Base-by-base conservation (phyloP, 1,284 basidiomycete genomes). In the Phylloboletellus chloephorus region DNA sequence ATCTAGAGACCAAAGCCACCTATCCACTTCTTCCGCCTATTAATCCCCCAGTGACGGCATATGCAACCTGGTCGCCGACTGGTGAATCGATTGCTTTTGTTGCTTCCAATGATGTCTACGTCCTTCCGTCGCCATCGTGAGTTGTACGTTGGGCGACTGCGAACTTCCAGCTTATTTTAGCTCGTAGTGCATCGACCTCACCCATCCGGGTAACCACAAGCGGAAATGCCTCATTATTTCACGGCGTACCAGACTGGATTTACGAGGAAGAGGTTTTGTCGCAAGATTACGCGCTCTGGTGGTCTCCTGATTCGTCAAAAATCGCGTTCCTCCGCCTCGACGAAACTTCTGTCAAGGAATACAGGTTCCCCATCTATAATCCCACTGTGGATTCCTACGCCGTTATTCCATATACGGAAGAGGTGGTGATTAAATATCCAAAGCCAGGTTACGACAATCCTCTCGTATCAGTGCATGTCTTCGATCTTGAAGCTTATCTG, bases 221-320 rank as follows among this genome's bases (percentile, higher is more conserved):
- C 16, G 95, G 94, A 1, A 88, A 85, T 32, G 71, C 77, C 0
- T 86, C 87, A 0, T 71, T 93, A 21, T 97, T 98, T 72, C 85
- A 98, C 56, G 95, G 93, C 5, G 85, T 97, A 0, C 89, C 92
- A 0, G 92, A 96, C 63, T 98, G 95, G 90, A 92, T 95, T 5
- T 96, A 96, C 62, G 93, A 97, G 63, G 93, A 97, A 63, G 93
- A 97, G 60, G 78, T 98, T 17, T 88, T 92, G 51, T 67, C 72
- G 4, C 59, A 67, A 24, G 80, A 92, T 53, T 81, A 65, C 37
- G 83, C 92, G 0, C 69, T 95, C 6, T 98, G 92, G 92, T 97
- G 90, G 84, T 85, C 86, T 20, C 93, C 93, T 0, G 79, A 88
- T 51, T 83, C 85, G 0, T 67, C 74, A 8, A 85, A 84, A 49